Evolutionary conservation across 2,329 filamentous ascomycete species (phyloP).

Genomic region (Talaromyces sp.): DNA sequence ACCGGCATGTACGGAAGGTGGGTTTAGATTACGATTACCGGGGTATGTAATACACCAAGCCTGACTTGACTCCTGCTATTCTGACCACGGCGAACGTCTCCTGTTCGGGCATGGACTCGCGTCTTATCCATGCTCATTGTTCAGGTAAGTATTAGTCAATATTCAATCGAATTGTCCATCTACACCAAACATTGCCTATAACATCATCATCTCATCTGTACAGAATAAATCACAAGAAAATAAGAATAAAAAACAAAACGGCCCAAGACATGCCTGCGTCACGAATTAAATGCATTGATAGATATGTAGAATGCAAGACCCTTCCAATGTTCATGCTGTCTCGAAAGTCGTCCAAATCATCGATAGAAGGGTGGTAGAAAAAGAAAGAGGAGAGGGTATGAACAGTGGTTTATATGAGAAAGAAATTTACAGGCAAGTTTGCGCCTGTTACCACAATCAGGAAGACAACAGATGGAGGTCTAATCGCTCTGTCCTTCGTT

Average conservation of each 20-base stretch:
- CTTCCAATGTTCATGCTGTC: not conserved
- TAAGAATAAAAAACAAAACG: not conserved
- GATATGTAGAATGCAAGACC: not conserved
- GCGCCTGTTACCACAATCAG: not conserved
- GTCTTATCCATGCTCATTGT: too few relatives aligned
- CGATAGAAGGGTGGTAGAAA: not conserved
- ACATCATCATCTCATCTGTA: not conserved
- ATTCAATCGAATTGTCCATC: not conserved
- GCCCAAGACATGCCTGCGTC: not conserved
- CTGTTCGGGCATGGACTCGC: not conserved
- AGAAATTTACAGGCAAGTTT: not conserved
- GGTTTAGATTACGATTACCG: not conserved
- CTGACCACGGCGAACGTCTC: not conserved
- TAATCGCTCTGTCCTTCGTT: conserved; percentile 76
- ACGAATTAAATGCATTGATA: conserved; percentile 5
- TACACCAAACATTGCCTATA: not conserved
- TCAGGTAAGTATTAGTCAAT: not conserved
- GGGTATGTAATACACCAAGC: not conserved
- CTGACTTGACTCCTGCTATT: not conserved
- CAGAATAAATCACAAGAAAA: conserved; percentile 3
- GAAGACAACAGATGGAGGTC: not conserved
- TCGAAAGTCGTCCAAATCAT: not conserved
- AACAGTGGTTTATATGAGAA: not conserved
- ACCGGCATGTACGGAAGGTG: not conserved
- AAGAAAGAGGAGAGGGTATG: not conserved